These are phyloP conservation scores for Jimgerdemannia flammicorona DNA, from an alignment of 192 early-diverging fungal genomes.

Conservation along the genomic window DNA sequence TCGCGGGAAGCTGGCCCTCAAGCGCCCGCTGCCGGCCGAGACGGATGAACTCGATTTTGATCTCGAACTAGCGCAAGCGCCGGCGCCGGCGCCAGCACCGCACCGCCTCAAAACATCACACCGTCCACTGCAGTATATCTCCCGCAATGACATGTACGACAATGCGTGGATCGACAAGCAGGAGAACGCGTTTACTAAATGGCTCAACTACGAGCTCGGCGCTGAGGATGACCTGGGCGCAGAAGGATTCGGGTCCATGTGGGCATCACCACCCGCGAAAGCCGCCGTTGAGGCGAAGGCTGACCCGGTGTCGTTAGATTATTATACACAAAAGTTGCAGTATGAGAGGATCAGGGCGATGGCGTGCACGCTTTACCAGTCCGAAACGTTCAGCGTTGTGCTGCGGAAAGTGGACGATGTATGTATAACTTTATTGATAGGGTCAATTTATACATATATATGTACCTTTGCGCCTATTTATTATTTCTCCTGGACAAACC, in stretches of 20 bases:
- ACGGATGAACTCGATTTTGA: no score
- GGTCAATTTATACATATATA: not conserved
- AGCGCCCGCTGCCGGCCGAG: not conserved
- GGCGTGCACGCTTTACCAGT: conserved; percentile 34
- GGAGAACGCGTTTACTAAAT: conserved; percentile 29
- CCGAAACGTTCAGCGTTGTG: conserved; percentile 26
- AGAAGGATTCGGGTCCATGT: not conserved
- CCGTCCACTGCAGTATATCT: conserved; percentile 24
- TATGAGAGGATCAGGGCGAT: conserved; percentile 27
- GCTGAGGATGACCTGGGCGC: conserved; percentile 15
- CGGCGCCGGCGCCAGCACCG: no score
- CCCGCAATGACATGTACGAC: conserved; percentile 36
- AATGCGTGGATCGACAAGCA: conserved; percentile 40
- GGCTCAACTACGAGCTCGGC: conserved; percentile 34
- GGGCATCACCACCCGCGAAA: conserved; percentile 3
- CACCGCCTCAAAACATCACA: not conserved
- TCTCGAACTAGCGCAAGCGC: no score
- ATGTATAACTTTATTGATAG: not conserved
- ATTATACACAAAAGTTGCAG: conserved; percentile 30
- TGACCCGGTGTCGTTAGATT: conserved; percentile 22
- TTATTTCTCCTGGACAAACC: no score
- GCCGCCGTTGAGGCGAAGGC: conserved; percentile 19
- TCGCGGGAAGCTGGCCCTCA: not conserved
- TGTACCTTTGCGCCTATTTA: not conserved
- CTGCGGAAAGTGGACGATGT: conserved; percentile 28